phyloP scores from a whole-genome alignment of 208 protist genomes.

The Angomonas ambiguus region DNA sequence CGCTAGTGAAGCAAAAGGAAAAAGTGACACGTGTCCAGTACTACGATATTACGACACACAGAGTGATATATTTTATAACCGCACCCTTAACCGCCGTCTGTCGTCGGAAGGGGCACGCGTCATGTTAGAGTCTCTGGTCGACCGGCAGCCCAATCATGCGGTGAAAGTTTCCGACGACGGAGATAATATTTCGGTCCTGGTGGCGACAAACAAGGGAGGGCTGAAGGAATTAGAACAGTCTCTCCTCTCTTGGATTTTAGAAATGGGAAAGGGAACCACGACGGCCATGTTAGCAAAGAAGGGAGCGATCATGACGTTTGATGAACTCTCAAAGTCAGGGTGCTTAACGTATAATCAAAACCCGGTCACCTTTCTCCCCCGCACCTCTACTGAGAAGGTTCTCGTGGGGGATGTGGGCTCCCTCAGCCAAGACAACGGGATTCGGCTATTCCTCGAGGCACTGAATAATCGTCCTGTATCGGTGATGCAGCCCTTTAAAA shows the following conservation, averaged over 20 bases:
- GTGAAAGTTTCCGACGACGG: constrained; percentile 28
- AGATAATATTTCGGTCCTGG: constrained; percentile 52
- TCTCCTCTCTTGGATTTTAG: constrained; percentile 69
- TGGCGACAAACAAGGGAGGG: constrained; percentile 64
- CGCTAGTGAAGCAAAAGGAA: constrained; percentile 22
- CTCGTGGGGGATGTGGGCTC: constrained; percentile 56
- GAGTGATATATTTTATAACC: constrained; percentile 79
- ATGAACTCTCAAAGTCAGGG: constrained; percentile 58
- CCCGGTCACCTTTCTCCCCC: constrained; percentile 26
- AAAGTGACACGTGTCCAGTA: constrained; percentile 19
- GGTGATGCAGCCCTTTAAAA: constrained; percentile 57
- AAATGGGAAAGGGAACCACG: constrained; percentile 74
- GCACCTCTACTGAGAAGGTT: constrained; percentile 33
- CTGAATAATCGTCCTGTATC: constrained; percentile 50
- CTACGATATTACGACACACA: constrained; percentile 61
- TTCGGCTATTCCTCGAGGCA: constrained; percentile 63
- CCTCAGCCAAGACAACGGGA: constrained; percentile 68
- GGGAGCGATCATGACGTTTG: constrained; percentile 86
- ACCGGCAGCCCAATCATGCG: constrained; percentile 59
- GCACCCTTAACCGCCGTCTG: constrained; percentile 55
- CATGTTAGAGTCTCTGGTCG: constrained; percentile 62
- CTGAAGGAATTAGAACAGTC: constrained; percentile 62
- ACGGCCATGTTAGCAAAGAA: constrained; percentile 66
- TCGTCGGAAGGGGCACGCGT: constrained; percentile 31
- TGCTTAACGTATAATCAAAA: constrained; percentile 46